Base-by-base conservation (phyloP, 257 asterid species). In the Gentiana macrophylla region DNA sequence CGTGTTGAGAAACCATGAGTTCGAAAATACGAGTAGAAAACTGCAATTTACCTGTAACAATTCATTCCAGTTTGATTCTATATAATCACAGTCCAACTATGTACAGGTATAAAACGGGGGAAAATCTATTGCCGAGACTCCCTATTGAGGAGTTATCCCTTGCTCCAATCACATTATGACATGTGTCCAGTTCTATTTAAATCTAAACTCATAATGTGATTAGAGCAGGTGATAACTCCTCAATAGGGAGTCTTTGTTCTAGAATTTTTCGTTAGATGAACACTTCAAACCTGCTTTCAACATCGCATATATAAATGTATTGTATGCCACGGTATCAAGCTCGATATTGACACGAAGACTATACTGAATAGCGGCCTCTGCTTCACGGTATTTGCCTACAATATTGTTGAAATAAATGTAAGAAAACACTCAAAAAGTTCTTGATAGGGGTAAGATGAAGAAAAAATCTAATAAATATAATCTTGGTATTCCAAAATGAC, bases 251-350 rank as follows among this genome's bases (percentile, higher is more conserved):
- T 24, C 24, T 24, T 24, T 24, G 24, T 24, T 24, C 24, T 24
- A 24, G 24, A 24, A 24, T 24, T 24, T 24, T 24, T 24, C 24
- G 24, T 24, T 24, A 24, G 24, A 24, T 46, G 46, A 41, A 41
- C 46, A 41, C 46, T 41, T 24, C 46, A 54, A 54, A 91, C 98
- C 98, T 76, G 94, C 87, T 67, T 84, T 86, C 63, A 84, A 70
- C 95, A 84, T 79, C 12, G 92, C 90, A 75, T 84, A 86, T 63
- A 91, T 86, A 73, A 71, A 91, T 61, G 98, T 84, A 77, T 91
- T 91, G 79, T 84, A 91, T 32, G 92, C 96, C 70, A 91, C 92
- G 34, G 98, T 81, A 67, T 91, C 98, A 59, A 87, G 96, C 81
- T 82, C 94, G 71, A 75, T 35, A 60, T 77, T 73, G 59, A 69